These are phyloP conservation scores for Colletotrichum noveboracense DNA, from an alignment of 2,329 filamentous ascomycete genomes.

Conservation along the genomic window DNA sequence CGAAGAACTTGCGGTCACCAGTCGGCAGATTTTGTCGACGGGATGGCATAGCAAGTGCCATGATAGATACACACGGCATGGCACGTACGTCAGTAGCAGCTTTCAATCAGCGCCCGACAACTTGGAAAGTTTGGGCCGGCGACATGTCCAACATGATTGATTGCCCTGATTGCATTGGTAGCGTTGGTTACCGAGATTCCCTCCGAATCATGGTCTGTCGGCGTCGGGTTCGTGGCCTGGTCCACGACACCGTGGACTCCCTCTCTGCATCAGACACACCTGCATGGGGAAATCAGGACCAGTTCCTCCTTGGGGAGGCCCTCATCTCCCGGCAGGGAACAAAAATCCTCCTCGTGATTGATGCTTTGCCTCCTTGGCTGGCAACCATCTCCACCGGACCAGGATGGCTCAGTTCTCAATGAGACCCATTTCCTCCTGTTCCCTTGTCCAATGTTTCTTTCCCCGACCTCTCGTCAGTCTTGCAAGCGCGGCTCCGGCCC, in stretches of 20 bases:
- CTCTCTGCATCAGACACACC: background rate
- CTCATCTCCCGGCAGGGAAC: conserved; percentile 17
- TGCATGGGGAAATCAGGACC: conserved; percentile 5
- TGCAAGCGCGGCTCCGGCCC: conserved; percentile 21
- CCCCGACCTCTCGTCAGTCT: conserved; percentile 18
- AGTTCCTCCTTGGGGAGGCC: background rate
- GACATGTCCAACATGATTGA: background rate
- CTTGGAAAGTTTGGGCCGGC: background rate
- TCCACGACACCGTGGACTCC: background rate
- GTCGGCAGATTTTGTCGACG: background rate
- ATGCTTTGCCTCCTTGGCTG: conserved; percentile 18
- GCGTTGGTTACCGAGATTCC: background rate
- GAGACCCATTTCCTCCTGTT: conserved; percentile 5
- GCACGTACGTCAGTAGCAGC: background rate
- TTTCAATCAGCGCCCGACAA: background rate
- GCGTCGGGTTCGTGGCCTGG: background rate
- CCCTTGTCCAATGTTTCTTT: conserved; percentile 22
- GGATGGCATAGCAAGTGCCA: background rate
- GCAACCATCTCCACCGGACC: conserved; percentile 13
- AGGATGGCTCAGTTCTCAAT: conserved; percentile 1
- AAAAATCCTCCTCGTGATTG: conserved; percentile 16
- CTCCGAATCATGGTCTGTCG: background rate
- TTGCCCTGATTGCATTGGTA: background rate
- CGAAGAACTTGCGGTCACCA: background rate
- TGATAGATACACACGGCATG: background rate